These are phyloP conservation scores for Trypanosoma vivax DNA, from an alignment of 208 protist species.

Conservation along the genomic window DNA sequence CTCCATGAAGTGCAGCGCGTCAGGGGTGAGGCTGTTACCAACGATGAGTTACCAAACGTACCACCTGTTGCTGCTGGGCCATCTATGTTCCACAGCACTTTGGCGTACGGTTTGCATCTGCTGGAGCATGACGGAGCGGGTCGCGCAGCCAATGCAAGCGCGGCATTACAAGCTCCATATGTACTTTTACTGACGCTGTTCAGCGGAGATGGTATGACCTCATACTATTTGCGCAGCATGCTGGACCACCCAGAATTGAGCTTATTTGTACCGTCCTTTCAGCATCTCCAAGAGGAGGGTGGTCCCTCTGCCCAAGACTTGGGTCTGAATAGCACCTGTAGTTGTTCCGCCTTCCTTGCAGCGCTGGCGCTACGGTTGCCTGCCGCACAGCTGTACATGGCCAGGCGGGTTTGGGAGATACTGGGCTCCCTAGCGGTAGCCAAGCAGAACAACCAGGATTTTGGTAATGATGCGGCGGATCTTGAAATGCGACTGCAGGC, in stretches of 20 bases:
- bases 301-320: background rate
- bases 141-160: background rate
- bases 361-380: constrained; percentile 48
- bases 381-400: constrained; percentile 28
- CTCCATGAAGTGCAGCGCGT: constrained; percentile 1
- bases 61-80: background rate
- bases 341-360: constrained; percentile 14
- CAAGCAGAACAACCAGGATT: background rate
- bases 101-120: constrained; percentile 5
- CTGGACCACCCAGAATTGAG: constrained; percentile 11
- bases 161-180: constrained; percentile 5
- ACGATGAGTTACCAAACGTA: background rate
- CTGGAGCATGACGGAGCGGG: constrained; percentile 8
- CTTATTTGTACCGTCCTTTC: constrained; percentile 15
- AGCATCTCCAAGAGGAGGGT: constrained; percentile 4
- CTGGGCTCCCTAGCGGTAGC: constrained; percentile 1
- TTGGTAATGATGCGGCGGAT: background rate
- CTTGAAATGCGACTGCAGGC: constrained; percentile 5
- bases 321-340: constrained; percentile 1
- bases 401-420: constrained; percentile 22
- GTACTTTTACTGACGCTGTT: constrained; percentile 12
- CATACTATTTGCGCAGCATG: constrained; percentile 9
- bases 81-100: background rate
- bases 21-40: background rate
- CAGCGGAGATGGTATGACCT: constrained; percentile 6